Base-by-base conservation (phyloP, 1,139 yeast genomes). In the Suzukiozyma palmioleophila region DNA sequence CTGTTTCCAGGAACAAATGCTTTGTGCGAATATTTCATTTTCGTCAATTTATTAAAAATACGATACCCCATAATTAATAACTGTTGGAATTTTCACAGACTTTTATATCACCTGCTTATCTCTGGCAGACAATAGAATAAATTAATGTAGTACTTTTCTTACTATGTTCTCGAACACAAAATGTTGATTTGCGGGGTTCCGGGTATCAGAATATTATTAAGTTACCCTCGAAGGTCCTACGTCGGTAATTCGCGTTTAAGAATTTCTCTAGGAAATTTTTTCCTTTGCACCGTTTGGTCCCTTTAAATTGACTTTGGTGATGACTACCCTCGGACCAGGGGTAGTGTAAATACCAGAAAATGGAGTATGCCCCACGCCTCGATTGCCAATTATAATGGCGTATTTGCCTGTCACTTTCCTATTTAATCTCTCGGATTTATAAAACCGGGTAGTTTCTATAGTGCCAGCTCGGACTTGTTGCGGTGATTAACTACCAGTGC, bases 21-120 rank as follows among this genome's bases (percentile, higher is more conserved):
- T 10, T n/a, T 28, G 31, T 28, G 31, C 31, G 31, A 28, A 28
- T 28, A 28, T 28, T 28, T 28, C 31, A 28, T 28, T 28, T 28
- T 28, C 16, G 31, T 8, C 4, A 28, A 12, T 13, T 13, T 28
- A 13, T n/a, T 28, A 7, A 28, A 28, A 12, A 12, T 12, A 11
- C 11, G 18, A 13, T 29, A 13, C 32, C n/a, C n/a, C 11, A 29
- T 3, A 13, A 15, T 10, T 29, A 15, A n/a, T 10, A 26, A 26
- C 12, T 26, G 29, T 26, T 26, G 29, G 14, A 13, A 8, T 26
- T 26, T 10, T 26, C 7, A 26, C 27, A 25, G 27, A 25, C 8
- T 8, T 12, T 13, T 26, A 12, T 13, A 12, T 26, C 29, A 12
- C 29, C 29, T 3, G 29, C 29, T n/a, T 26, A 26, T 13, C 12